Evolutionary conservation across 306 rosid genomes (phyloP).

Genomic region (Cucumis hystrix): DNA sequence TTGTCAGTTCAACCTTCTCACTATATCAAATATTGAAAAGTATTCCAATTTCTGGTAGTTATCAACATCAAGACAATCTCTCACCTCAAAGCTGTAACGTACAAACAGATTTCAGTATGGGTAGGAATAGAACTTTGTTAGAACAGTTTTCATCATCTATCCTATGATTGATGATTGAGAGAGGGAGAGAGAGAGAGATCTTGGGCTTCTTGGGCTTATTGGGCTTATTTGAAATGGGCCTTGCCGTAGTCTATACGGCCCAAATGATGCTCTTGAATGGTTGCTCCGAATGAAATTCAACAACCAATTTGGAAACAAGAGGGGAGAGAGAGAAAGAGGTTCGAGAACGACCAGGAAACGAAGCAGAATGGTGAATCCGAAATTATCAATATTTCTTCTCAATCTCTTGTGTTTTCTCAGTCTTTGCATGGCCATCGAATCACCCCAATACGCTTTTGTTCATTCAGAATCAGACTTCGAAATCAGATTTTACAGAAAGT

Average conservation of each 20-base stretch:
- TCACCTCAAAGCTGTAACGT: neutral
- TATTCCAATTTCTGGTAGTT: no score
- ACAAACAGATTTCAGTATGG: neutral
- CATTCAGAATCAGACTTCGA: slow-evolving; percentile 63
- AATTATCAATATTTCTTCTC: neutral
- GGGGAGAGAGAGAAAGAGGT: neutral
- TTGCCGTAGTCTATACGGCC: neutral
- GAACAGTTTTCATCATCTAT: neutral
- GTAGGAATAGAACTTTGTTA: neutral
- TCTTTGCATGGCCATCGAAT: slow-evolving; percentile 12
- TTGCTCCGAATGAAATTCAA: neutral
- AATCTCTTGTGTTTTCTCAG: neutral
- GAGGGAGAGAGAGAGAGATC: neutral
- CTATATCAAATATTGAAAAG: no score
- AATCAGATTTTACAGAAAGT: slow-evolving; percentile 42
- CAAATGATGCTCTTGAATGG: neutral
- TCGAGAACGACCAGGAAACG: neutral
- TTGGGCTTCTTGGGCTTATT: neutral
- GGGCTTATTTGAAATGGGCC: neutral
- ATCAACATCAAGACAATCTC: no score
- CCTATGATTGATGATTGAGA: neutral
- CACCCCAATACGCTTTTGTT: slow-evolving; percentile 22
- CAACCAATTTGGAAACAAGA: neutral
- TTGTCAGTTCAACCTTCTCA: no score
- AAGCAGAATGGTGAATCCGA: slow-evolving; percentile 10